Percentiles rank a stretch among this genome's conserved stretches.
Evolutionary conservation across 2,329 filamentous ascomycete species (phyloP).

Genomic region (Cladophialophora carrionii): DNA sequence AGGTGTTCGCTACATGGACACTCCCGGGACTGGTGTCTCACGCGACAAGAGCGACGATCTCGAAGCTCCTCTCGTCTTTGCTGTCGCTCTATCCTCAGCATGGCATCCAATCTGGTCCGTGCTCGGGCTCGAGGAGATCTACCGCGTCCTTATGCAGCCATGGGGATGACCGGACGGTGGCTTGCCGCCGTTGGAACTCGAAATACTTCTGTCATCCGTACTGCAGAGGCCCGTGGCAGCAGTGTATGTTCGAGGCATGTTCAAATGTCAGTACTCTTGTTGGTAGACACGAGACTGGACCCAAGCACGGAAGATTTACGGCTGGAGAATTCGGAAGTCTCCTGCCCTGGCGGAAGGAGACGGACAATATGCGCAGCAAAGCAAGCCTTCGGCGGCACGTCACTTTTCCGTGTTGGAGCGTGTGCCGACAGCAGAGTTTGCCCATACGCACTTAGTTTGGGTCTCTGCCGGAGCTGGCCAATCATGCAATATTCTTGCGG

Average conservation of each 20-base stretch:
- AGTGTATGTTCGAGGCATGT: neutral
- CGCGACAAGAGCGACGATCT: neutral
- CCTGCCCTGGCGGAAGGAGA: neutral
- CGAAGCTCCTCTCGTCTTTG: neutral
- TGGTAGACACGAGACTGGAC: neutral
- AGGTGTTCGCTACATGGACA: neutral
- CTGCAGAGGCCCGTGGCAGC: too few species aligned
- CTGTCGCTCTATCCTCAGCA: neutral
- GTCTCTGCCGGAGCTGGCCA: slow-evolving; percentile 2
- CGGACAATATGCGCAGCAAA: neutral
- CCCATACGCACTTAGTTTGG: neutral
- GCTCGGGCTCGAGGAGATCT: neutral
- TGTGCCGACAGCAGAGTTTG: neutral
- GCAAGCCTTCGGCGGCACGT: neutral
- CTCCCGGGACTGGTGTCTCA: neutral
- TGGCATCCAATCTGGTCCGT: neutral
- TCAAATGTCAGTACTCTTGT: neutral
- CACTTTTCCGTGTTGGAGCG: neutral
- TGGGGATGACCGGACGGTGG: neutral
- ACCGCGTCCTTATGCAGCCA: neutral
- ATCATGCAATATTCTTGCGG: neutral
- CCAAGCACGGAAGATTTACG: neutral
- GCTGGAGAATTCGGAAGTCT: neutral
- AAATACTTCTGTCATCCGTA: neutral
- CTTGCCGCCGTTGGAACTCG: neutral